These are phyloP conservation scores for Lecanicillium sp. DNA, from an alignment of 2,329 filamentous ascomycete genomes.

Conservation along the genomic window DNA sequence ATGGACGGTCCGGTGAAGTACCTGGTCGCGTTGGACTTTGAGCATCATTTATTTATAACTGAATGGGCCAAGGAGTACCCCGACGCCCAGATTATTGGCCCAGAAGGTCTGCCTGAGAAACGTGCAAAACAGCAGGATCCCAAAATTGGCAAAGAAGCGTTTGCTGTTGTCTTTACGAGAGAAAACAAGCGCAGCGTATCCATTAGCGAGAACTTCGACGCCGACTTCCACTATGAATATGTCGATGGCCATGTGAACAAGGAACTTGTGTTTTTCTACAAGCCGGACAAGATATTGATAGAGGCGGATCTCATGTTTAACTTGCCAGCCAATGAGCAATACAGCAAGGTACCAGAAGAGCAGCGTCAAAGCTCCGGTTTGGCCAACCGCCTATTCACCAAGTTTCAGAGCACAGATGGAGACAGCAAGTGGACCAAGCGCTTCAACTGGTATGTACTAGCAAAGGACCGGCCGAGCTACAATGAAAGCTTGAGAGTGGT, in stretches of 20 bases:
- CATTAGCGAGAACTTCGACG: constrained; percentile 72
- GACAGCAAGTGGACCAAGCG: constrained; percentile 69
- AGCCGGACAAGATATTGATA: constrained; percentile 70
- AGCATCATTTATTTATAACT: constrained; percentile 91
- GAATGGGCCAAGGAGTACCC: constrained; percentile 78
- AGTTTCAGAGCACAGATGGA: constrained; percentile 53
- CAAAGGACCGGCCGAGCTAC: constrained; percentile 57
- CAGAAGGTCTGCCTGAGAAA: constrained; percentile 77
- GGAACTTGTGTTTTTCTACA: constrained; percentile 82
- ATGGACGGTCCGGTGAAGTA: constrained; percentile 68
- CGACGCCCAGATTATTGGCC: constrained; percentile 69
- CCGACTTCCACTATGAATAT: constrained; percentile 80
- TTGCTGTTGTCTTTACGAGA: constrained; percentile 59
- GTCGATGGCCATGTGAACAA: constrained; percentile 73
- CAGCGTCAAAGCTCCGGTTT: constrained; percentile 25
- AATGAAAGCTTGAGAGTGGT: constrained; percentile 62
- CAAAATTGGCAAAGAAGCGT: constrained; percentile 43
- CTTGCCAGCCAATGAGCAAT: constrained; percentile 80
- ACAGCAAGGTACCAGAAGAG: constrained; percentile 51
- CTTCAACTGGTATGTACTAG: constrained; percentile 70
- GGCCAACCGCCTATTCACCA: constrained; percentile 34
- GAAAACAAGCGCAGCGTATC: constrained; percentile 41
- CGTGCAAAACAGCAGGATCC: constrained; percentile 49
- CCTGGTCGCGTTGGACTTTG: constrained; percentile 77
- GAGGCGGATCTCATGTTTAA: constrained; percentile 92